Evolutionary conservation across 2,329 filamentous ascomycete genomes (phyloP), one percentile per base, ranked within the genome.

Genomic region (Apiospora kogelbergensis): DNA sequence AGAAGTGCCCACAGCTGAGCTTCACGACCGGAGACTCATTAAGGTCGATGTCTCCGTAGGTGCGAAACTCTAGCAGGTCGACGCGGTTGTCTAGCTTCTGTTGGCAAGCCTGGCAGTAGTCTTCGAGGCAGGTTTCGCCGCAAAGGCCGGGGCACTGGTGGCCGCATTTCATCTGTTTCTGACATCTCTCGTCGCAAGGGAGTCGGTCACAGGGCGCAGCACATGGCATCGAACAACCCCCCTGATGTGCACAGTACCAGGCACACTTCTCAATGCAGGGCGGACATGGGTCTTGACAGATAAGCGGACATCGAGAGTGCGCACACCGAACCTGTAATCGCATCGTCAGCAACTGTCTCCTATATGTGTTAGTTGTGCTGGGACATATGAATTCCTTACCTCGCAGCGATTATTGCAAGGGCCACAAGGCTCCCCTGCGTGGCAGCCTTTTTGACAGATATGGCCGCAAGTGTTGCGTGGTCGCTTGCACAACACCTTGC

Each of bases 141-240:
- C 90, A 93, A 1, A 37, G 53, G 9, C 41, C 73, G 71, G 73
- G 67, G 80, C 88, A 93, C 74, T 82, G 86, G 75, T 93, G 90
- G 0, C 87, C 87, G 73, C 91, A 93, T 0, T 33, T 22, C 3
- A 93, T 76, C 0, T 69, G 20, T 37, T 85, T 81, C 3, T 80
- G 74, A 74, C 91, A 94, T 10, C 90, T 82, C 72, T 83, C 77
- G 1, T 85, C 86, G 75, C 91, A 94, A 1, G 91, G 91, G 0
- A 92, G 74, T 79, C 88, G 85, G 71, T 91, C 82, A 74, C 91
- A 94, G 0, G 91, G 90, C 0, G 86, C 90, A 0, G 89, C 89
- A 70, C 91, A 69, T 57, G 80, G 80, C 77, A 81, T 79, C 7
- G 75, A 74, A 70, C 84, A 85, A n/a, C 17, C 17, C 1, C 72